phyloP scores from a whole-genome alignment of 1,284 basidiomycete genomes.

The Boletus calvinii region DNA sequence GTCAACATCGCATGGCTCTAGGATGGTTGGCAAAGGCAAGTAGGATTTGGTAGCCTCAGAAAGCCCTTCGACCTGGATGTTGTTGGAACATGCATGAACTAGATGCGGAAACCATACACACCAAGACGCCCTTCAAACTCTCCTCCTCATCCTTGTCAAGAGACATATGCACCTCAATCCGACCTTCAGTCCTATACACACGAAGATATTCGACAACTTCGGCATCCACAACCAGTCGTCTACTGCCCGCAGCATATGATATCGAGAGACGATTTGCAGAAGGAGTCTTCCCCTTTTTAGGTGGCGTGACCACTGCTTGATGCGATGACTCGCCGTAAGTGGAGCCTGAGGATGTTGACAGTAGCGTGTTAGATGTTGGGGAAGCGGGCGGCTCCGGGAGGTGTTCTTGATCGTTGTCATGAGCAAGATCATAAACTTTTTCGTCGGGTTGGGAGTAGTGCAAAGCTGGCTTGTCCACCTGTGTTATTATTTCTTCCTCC shows the following conservation, averaged over 20 bases:
- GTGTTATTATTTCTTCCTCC: constrained; percentile 27
- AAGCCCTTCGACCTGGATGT: constrained; percentile 67
- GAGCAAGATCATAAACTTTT: constrained; percentile 18
- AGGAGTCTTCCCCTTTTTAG: constrained; percentile 41
- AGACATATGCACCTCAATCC: constrained; percentile 78
- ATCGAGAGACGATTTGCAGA: constrained; percentile 88
- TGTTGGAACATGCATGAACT: constrained; percentile 13
- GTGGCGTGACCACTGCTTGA: constrained; percentile 7
- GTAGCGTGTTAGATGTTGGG: constrained; percentile 50
- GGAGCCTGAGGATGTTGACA: constrained; percentile 50
- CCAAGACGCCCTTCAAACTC: constrained; percentile 72
- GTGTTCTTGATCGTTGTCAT: constrained; percentile 44
- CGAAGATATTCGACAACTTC: constrained; percentile 80
- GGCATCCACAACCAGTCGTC: constrained; percentile 87
- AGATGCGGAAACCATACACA: constrained; percentile 38
- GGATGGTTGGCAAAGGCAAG: constrained; percentile 50
- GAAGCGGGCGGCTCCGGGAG: constrained; percentile 56
- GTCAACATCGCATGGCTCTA: constrained; percentile 48
- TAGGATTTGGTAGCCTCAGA: constrained; percentile 73
- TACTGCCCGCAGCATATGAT: constrained; percentile 86
- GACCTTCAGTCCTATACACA: constrained; percentile 79
- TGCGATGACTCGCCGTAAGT: constrained; percentile 37
- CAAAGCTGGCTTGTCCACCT: constrained; percentile 13
- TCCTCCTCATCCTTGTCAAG: constrained; percentile 53
- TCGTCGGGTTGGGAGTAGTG: constrained; percentile 15